These are phyloP conservation scores for Chytridiales sp. DNA, from an alignment of 371 early-diverging fungal genomes.

Conservation along the genomic window DNA sequence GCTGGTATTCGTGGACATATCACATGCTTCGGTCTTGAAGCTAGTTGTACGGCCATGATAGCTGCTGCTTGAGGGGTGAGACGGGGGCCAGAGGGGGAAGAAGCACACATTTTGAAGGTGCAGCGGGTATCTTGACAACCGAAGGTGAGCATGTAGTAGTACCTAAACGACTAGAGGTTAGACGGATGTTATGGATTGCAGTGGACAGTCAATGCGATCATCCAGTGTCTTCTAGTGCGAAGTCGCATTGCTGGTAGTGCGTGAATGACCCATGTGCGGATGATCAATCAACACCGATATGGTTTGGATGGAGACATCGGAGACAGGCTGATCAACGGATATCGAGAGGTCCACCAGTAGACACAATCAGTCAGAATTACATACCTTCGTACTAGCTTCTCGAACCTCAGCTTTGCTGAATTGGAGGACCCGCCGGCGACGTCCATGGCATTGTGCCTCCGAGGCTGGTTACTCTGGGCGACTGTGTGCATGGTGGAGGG, in stretches of 20 bases:
- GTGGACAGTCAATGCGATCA: too few relatives aligned
- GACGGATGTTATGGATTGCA: too few relatives aligned
- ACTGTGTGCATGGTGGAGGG: too few relatives aligned
- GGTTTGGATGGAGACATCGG: too few relatives aligned
- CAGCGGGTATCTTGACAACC: slow-evolving; percentile 55
- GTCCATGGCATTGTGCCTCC: too few relatives aligned
- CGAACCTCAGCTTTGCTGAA: slow-evolving; percentile 22
- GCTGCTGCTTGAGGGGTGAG: slow-evolving; percentile 60
- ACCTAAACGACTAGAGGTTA: slow-evolving; percentile 29
- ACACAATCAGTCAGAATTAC: not conserved
- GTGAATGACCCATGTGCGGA: too few relatives aligned
- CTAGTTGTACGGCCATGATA: slow-evolving; percentile 61
- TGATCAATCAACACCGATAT: too few relatives aligned
- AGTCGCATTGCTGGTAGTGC: too few relatives aligned
- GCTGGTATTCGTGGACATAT: slow-evolving; percentile 54
- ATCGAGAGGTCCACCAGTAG: not conserved
- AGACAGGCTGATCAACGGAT: not conserved
- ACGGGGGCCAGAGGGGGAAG: slow-evolving; percentile 40
- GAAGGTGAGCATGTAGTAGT: slow-evolving; percentile 57
- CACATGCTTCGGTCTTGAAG: slow-evolving; percentile 50
- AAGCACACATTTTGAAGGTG: slow-evolving; percentile 55
- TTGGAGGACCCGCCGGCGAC: too few relatives aligned
- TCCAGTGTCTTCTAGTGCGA: too few relatives aligned
- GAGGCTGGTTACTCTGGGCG: too few relatives aligned
- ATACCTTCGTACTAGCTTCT: slow-evolving; percentile 35